Base-by-base conservation (phyloP, 208 protist species). In the Trypanosomatidae sp. region DNA sequence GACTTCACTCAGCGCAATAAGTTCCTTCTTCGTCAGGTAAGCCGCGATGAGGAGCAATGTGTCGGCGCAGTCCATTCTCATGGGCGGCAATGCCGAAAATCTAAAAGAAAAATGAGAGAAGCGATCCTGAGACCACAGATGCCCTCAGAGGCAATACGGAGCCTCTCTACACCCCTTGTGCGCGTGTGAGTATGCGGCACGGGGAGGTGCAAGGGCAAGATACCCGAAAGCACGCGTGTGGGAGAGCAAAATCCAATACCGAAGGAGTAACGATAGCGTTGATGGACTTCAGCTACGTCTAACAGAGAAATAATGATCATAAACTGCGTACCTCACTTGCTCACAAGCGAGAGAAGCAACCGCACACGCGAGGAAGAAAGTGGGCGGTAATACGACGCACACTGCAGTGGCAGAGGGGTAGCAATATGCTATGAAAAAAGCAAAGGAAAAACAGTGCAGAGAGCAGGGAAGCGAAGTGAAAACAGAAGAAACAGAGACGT, bases 31-130 rank as follows among this genome's bases (percentile, higher is more conserved):
- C 39, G 46, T 77, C 66, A 88, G 59, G 72, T 80, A 92, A 3
- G 81, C 83, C 71, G 75, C 89, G 55, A 92, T 81, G 47, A 82
- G 25, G n/a, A 69, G 52, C 46, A 91, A 66, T 22, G 75, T 89
- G 62, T 90, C 85, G 17, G 68, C 44, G 69, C 84, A 88, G n/a
- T 91, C 73, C 84, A 91, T 89, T 43, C 64, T 69, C 25, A 28
- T 41, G 25, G 8, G n/a, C 8, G 9, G 0, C 12, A n/a, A 1
- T 5, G 28, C 19, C 33, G 22, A 46, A 5, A 46, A 36, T 33
- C 13, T 33, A 59, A n/a, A 59, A 33, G 12, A 33, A 25, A 59
- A n/a, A 7, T 4, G 22, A 30, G 22, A 28, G 58, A 39, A 39
- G 60, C 39, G 33, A 36, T 62, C 1, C 12, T 33, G 22, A 62